phyloP scores from a whole-genome alignment of 768 basidiomycete species.

The Asterophora parasitica region DNA sequence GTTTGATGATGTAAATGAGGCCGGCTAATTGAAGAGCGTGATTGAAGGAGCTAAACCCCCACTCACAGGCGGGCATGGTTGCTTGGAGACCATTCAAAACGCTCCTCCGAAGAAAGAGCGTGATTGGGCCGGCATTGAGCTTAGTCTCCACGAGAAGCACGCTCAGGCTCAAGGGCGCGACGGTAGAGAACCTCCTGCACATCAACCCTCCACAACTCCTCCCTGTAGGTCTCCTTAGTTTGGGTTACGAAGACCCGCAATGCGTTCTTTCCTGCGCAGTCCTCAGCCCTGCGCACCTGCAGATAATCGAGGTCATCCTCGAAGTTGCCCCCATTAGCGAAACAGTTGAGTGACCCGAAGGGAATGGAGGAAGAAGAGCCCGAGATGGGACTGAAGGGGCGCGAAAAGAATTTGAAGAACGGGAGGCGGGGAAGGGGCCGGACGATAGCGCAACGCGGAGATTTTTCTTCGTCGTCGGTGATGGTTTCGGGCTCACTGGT shows the following conservation, averaged over 20 bases:
- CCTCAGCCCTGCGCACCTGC: slow-evolving; percentile 19
- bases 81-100: too few relatives aligned
- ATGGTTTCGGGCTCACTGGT: slow-evolving; percentile 14
- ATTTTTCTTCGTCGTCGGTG: slow-evolving; percentile 25
- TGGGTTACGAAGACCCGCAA: slow-evolving; percentile 15
- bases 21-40: too few relatives aligned
- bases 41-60: too few relatives aligned
- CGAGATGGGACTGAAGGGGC: slow-evolving; percentile 23
- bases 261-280: slow-evolving; percentile 10
- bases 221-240: slow-evolving; percentile 3
- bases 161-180: neutral
- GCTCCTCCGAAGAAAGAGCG: too few relatives aligned
- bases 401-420: slow-evolving; percentile 25
- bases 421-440: slow-evolving; percentile 26
- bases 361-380: slow-evolving; percentile 23
- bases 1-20: too few relatives aligned
- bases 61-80: too few relatives aligned
- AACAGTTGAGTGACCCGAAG: slow-evolving; percentile 28
- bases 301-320: slow-evolving; percentile 26
- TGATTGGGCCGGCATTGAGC: neutral
- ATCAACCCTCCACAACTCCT: slow-evolving; percentile 13
- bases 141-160: neutral
- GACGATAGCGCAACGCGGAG: slow-evolving; percentile 33
- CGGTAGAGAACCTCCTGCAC: slow-evolving; percentile 12
- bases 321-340: slow-evolving; percentile 25